Conservation (phyloP, 208 protist genomes). For the Leishmania amazonensis region DNA sequence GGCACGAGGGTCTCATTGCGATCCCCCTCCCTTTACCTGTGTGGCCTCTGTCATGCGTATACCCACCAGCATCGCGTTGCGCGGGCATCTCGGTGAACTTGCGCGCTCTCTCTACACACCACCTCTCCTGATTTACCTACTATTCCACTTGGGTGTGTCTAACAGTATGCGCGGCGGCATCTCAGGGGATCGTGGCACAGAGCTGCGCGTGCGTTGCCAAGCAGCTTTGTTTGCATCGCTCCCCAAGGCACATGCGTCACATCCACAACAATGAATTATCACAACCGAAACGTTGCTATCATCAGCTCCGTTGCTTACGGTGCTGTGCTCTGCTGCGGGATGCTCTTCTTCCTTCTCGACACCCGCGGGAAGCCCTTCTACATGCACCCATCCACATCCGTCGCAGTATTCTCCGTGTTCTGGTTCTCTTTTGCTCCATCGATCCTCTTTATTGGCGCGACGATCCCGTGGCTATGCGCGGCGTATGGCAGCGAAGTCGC, state of each 20-base stretch:
- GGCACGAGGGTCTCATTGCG: background rate
- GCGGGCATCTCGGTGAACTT: background rate
- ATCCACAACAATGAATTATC: conserved; percentile 20
- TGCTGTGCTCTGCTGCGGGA: conserved; percentile 35
- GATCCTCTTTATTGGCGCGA: conserved; percentile 45
- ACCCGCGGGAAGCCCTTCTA: conserved; percentile 28
- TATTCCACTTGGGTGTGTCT: background rate
- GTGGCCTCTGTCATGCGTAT: background rate
- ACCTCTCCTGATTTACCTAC: background rate
- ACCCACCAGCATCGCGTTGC: background rate
- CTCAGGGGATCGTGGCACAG: background rate
- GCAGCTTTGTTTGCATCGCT: background rate
- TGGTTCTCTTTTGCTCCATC: conserved; percentile 51
- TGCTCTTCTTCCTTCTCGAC: conserved; percentile 40
- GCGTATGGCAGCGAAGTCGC: conserved; percentile 37
- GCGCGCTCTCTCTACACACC: background rate
- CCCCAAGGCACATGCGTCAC: background rate
- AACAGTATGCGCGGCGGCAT: background rate
- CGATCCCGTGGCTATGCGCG: conserved; percentile 53
- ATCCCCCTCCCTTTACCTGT: background rate
- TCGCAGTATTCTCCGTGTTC: conserved; percentile 49
- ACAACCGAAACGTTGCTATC: conserved; percentile 52
- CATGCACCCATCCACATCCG: conserved; percentile 19
- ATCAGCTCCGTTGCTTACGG: conserved; percentile 54
- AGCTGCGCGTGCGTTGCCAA: background rate